Conservation (phyloP, 129 eudicot genomes). For the Arctium lappa region DNA sequence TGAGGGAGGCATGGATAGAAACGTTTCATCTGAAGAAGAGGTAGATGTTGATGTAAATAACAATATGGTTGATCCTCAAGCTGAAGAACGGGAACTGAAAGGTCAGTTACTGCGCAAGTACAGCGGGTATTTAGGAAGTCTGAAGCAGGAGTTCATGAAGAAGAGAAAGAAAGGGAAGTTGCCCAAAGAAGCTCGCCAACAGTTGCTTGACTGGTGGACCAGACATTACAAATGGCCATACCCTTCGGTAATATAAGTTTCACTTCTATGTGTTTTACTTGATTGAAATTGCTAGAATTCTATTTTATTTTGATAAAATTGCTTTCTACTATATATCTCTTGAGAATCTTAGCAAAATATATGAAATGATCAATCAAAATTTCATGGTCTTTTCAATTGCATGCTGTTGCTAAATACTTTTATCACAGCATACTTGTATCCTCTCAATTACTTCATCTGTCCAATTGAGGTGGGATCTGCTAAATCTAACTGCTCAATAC, state of each 20-base stretch:
- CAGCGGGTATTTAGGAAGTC: slow-evolving; percentile 86
- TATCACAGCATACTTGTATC: not conserved
- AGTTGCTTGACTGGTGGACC: slow-evolving; percentile 97
- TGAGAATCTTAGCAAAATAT: not conserved
- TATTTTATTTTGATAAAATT: not conserved
- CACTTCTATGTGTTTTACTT: not conserved
- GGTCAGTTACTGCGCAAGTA: slow-evolving; percentile 91
- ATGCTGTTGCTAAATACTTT: not conserved
- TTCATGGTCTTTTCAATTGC: not conserved
- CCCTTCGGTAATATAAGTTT: slow-evolving; percentile 51
- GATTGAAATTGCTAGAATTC: not conserved
- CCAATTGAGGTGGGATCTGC: too few species aligned
- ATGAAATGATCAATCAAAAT: not conserved
- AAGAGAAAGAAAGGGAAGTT: slow-evolving; percentile 97
- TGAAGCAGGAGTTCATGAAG: slow-evolving; percentile 97
- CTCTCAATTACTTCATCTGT: not conserved
- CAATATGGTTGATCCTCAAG: slow-evolving; percentile 74
- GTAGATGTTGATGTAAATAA: slow-evolving; percentile 50
- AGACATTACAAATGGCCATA: slow-evolving; percentile 99
- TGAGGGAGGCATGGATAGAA: slow-evolving; percentile 63
- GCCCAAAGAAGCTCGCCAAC: slow-evolving; percentile 97
- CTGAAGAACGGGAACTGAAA: slow-evolving; percentile 85
- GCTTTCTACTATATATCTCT: not conserved
- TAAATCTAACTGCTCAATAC: too few species aligned
- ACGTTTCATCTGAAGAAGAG: slow-evolving; percentile 78